phyloP scores from a whole-genome alignment of 208 protist species.

The Spongospora subterranea region DNA sequence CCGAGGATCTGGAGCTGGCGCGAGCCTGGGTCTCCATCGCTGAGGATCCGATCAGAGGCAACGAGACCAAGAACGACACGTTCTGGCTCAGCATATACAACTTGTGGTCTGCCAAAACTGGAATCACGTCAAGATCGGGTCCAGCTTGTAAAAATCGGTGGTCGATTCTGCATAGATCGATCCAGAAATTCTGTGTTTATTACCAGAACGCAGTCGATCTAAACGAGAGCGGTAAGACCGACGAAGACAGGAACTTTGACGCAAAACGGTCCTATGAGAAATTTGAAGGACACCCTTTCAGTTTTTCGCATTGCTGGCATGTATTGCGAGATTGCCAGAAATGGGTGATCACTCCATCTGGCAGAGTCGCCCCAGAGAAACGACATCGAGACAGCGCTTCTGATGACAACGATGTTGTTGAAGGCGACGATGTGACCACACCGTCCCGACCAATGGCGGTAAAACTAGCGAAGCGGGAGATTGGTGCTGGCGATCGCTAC shows the following conservation, averaged over 20 bases:
- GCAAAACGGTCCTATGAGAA: background rate
- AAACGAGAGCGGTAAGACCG: background rate
- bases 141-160: background rate
- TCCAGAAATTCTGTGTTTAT: background rate
- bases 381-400: background rate
- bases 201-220: background rate
- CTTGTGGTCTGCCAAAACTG: background rate
- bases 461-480: too few relatives aligned
- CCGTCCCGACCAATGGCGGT: too few relatives aligned
- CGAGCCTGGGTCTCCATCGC: background rate
- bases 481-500: too few relatives aligned
- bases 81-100: background rate
- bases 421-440: too few relatives aligned
- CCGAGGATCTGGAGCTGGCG: background rate
- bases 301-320: background rate
- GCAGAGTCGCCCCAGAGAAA: background rate
- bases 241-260: background rate
- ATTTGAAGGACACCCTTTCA: background rate
- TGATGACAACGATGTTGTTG: too few relatives aligned
- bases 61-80: background rate
- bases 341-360: background rate
- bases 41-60: background rate
- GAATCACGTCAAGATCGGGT: background rate
- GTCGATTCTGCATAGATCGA: background rate
- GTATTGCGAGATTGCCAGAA: background rate